Conservation (phyloP, 1,139 yeast genomes). For the Hyphopichia fennica region DNA sequence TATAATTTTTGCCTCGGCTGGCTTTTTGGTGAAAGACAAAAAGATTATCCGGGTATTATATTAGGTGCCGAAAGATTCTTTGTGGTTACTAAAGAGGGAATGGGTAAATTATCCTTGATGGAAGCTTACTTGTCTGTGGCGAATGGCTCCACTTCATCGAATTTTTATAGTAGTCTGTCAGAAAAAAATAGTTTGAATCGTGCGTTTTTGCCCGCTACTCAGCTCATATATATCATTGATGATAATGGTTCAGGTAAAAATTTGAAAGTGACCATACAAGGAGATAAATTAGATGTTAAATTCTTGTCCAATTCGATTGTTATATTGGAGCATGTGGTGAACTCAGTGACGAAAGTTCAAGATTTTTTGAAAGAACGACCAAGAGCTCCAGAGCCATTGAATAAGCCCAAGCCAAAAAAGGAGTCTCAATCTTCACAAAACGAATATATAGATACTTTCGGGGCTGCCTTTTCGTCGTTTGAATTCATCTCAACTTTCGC, state of each 20-base stretch:
- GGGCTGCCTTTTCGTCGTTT: constrained; percentile 42
- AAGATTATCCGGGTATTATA: constrained; percentile 65
- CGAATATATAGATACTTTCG: constrained; percentile 22
- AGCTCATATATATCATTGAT: constrained; percentile 51
- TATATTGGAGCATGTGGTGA: constrained; percentile 45
- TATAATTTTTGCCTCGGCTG: constrained; percentile 76
- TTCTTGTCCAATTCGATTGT: constrained; percentile 54
- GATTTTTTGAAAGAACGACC: constrained; percentile 26
- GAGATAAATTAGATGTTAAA: constrained; percentile 68
- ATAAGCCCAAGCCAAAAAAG: constrained; percentile 9
- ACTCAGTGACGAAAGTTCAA: constrained; percentile 47
- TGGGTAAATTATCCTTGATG: constrained; percentile 64
- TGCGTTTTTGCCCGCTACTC: constrained; percentile 68
- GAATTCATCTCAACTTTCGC: constrained; percentile 59
- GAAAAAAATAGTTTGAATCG: constrained; percentile 54
- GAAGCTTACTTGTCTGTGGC: constrained; percentile 70
- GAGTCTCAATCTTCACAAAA: constrained; percentile 15
- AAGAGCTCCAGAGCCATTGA: constrained; percentile 3
- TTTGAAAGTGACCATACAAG: constrained; percentile 50
- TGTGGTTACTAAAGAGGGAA: constrained; percentile 57
- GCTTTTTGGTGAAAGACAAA: constrained; percentile 51
- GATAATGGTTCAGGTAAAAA: constrained; percentile 27
- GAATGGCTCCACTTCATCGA: constrained; percentile 53
- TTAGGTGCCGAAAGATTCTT: constrained; percentile 73
- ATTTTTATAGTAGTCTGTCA: constrained; percentile 49